A percentile compares a stretch with the other conserved stretches of the same genome.
These are phyloP conservation scores for Platanus orientalis DNA, from an alignment of 164 flowering plant genomes.

Conservation along the genomic window DNA sequence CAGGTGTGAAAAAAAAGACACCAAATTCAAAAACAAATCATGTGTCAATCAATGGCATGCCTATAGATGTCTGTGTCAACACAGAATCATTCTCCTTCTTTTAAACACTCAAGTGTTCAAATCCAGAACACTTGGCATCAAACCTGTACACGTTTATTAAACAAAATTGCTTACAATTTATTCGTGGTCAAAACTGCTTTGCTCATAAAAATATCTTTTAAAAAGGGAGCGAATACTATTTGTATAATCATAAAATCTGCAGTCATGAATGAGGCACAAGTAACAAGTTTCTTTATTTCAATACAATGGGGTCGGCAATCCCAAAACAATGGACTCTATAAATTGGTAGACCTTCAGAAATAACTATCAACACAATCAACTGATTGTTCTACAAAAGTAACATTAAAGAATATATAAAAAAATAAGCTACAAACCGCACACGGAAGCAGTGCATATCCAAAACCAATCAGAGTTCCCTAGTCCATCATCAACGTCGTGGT, in stretches of 20 bases:
- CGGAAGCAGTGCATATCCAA: constrained; percentile 1
- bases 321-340: neutral
- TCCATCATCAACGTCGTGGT: constrained; percentile 38
- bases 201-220: too few species aligned
- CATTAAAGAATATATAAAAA: neutral
- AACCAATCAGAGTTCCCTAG: neutral
- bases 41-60: too few species aligned
- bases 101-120: too few species aligned
- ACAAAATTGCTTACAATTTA: too few species aligned
- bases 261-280: neutral
- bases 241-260: neutral
- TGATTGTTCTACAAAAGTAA: neutral
- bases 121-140: too few species aligned
- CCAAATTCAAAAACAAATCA: too few species aligned
- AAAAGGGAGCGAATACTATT: neutral
- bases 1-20: too few species aligned
- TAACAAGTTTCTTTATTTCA: constrained; percentile 5
- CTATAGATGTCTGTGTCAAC: too few species aligned
- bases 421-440: constrained; percentile 1
- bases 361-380: neutral
- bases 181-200: too few species aligned
- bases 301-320: constrained; percentile 1
- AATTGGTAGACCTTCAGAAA: neutral
- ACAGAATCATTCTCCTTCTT: too few species aligned
- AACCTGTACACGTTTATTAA: too few species aligned